phyloP scores from a whole-genome alignment of 176 grass and related monocot species.

The Avena sativa region DNA sequence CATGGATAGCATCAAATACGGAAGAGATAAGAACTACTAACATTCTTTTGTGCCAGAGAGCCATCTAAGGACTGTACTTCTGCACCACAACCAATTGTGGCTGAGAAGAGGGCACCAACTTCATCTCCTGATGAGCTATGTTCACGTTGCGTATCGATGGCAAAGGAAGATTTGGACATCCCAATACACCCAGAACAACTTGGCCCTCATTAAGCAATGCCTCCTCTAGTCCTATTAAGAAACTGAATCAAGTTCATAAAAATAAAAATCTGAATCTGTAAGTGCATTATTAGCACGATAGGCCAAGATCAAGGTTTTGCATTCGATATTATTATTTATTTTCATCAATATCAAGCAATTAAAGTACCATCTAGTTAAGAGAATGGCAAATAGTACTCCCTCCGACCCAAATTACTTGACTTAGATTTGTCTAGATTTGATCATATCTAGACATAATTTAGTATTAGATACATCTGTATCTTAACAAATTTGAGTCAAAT shows the following conservation, averaged over 20 bases:
- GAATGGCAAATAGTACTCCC: no score
- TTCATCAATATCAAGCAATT: not conserved
- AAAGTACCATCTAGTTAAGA: no score
- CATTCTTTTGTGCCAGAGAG: slow-evolving; percentile 79
- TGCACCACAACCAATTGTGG: slow-evolving; percentile 76
- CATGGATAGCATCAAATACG: not conserved
- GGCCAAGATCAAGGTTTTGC: not conserved
- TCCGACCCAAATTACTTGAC: no score
- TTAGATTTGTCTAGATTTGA: no score
- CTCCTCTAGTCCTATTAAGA: slow-evolving; percentile 88
- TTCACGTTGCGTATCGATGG: slow-evolving; percentile 62
- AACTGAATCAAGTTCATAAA: slow-evolving; percentile 56
- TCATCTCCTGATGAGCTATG: slow-evolving; percentile 46
- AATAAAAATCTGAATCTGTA: slow-evolving; percentile 11
- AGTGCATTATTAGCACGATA: not conserved
- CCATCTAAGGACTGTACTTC: slow-evolving; percentile 67
- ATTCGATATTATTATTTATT: not conserved
- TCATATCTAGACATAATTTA: no score
- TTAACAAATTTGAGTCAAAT: no score
- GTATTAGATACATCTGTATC: no score
- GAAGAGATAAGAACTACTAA: slow-evolving; percentile 39
- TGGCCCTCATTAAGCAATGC: slow-evolving; percentile 94
- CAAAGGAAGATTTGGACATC: slow-evolving; percentile 94
- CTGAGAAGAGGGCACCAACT: slow-evolving; percentile 87
- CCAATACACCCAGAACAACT: slow-evolving; percentile 92